Evolutionary conservation across 257 asterid species (phyloP), one percentile per base, ranked within the genome.

Genomic region (Oldenlandia corymbosa): DNA sequence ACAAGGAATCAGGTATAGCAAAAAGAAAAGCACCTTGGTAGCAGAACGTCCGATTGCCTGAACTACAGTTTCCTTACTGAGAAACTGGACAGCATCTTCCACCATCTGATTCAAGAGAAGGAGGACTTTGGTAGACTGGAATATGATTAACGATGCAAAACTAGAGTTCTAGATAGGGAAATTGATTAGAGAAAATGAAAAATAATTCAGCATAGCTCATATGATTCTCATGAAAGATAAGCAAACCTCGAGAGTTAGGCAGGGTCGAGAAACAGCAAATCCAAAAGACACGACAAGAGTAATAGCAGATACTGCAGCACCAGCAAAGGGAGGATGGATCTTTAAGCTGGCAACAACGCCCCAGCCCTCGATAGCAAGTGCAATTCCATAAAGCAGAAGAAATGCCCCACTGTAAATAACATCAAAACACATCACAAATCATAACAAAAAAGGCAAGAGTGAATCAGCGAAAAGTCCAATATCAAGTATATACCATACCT

Each of bases 301-400:
- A 72, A 90, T 60, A 58, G 99, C 99, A 47, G 99, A 93, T 26
- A 93, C 97, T 45, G 99, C 96, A 53, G 99, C 99, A 68, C 99
- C 99, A 73, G 93, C 97, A 76, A 93, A 93, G 13, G 99, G 97
- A 43, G 97, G 97, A 81, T 90, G 85, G 52, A 93, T 87, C 73
- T 90, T 90, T 87, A 93, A 87, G 71, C 99, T 93, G 70, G 99
- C 99, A 58, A 93, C 99, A 45, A 93, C 99, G 49, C 99, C 99
- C 99, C 99, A 93, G 61, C 99, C 97, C 87, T 93, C 99, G 68
- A 60, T 81, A 56, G 99, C 99, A 84, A 93, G 78, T 36, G 96
- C 99, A 64, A 93, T 76, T 68, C 94, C 99, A 54, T 90, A 93
- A 60, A 93, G 97, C 86, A 93, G 70, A 77, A 93, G 94, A 80